These are phyloP conservation scores for Candida odintsovae DNA, from an alignment of 805 yeast species.

Conservation along the genomic window DNA sequence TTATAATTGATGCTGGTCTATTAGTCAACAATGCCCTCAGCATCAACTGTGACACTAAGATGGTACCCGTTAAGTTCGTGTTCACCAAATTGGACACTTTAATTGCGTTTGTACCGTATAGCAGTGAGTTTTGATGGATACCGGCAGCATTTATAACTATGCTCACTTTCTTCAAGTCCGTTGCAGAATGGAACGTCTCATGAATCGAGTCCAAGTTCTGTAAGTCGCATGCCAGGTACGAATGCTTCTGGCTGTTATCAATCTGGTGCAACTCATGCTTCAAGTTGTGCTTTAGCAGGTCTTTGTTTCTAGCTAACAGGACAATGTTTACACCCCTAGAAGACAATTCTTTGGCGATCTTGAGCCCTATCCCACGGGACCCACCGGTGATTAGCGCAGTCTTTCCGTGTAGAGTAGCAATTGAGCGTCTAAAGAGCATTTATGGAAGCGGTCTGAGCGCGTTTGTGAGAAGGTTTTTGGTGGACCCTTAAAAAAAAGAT, in stretches of 20 bases:
- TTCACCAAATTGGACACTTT: conserved; percentile 42
- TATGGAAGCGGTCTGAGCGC: not conserved
- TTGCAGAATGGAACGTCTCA: conserved; percentile 5
- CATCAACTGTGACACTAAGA: conserved; percentile 49
- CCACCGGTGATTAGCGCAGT: conserved; percentile 65
- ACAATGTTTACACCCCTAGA: conserved; percentile 45
- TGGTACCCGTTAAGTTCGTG: conserved; percentile 57
- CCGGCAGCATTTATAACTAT: conserved; percentile 47
- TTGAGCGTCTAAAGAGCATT: conserved; percentile 2
- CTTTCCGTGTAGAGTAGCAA: conserved; percentile 15
- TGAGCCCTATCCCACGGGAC: conserved; percentile 60
- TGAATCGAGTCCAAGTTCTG: conserved; percentile 7
- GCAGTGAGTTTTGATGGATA: conserved; percentile 47
- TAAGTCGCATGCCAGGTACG: conserved; percentile 15
- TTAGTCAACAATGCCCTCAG: conserved; percentile 44
- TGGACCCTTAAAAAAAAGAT: too few relatives aligned
- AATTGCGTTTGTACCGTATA: conserved; percentile 35
- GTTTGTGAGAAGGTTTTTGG: too few relatives aligned
- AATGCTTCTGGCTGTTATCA: conserved; percentile 13
- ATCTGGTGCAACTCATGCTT: conserved; percentile 6
- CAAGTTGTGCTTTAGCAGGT: conserved; percentile 26
- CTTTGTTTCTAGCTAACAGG: conserved; percentile 43
- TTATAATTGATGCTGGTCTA: conserved; percentile 39
- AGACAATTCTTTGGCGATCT: conserved; percentile 47
- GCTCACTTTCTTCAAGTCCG: conserved; percentile 13